Conservation (phyloP, 2,329 filamentous ascomycete genomes). For the Sclerotiophoma versabilis region DNA sequence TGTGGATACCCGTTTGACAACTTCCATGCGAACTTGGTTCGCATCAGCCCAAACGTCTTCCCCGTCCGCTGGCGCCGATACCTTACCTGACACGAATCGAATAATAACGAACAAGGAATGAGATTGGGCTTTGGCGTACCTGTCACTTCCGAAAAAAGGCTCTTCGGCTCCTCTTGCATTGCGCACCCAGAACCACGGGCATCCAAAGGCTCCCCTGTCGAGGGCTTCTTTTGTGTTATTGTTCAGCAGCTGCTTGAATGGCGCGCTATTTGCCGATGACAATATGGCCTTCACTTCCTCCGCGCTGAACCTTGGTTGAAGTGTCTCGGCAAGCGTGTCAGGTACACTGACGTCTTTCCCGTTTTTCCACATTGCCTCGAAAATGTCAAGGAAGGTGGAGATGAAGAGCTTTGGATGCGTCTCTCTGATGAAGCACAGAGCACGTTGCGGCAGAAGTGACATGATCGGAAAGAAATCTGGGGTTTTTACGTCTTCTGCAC, state of each 20-base stretch:
- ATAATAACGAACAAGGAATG: slow-evolving; percentile 1
- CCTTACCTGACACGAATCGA: slow-evolving; percentile 14
- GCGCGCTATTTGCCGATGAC: slow-evolving; percentile 56
- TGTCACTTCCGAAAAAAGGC: slow-evolving; percentile 80
- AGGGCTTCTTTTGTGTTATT: slow-evolving; percentile 67
- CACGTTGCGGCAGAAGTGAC: slow-evolving; percentile 67
- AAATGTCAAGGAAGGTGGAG: slow-evolving; percentile 62
- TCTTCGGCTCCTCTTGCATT: slow-evolving; percentile 65
- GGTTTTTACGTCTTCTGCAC: slow-evolving; percentile 50
- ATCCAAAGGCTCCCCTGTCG: slow-evolving; percentile 74
- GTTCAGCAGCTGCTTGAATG: slow-evolving; percentile 63
- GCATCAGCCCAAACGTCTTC: slow-evolving; percentile 15
- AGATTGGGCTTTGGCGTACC: slow-evolving; percentile 50
- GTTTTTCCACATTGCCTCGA: slow-evolving; percentile 68
- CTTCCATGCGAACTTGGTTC: slow-evolving; percentile 24
- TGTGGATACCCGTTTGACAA: slow-evolving; percentile 8
- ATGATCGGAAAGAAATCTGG: slow-evolving; percentile 63
- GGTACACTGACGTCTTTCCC: slow-evolving; percentile 67
- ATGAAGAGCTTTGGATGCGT: slow-evolving; percentile 59
- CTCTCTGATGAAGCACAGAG: slow-evolving; percentile 71
- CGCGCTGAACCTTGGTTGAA: slow-evolving; percentile 57
- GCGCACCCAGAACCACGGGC: slow-evolving; percentile 76
- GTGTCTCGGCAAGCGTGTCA: slow-evolving; percentile 57
- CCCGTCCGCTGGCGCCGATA: slow-evolving; percentile 15
- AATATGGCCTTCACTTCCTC: slow-evolving; percentile 65